Evolutionary conservation across 176 grass and related monocot species (phyloP), one percentile per base, ranked within the genome.

Genomic region (Aegilops speltoides): DNA sequence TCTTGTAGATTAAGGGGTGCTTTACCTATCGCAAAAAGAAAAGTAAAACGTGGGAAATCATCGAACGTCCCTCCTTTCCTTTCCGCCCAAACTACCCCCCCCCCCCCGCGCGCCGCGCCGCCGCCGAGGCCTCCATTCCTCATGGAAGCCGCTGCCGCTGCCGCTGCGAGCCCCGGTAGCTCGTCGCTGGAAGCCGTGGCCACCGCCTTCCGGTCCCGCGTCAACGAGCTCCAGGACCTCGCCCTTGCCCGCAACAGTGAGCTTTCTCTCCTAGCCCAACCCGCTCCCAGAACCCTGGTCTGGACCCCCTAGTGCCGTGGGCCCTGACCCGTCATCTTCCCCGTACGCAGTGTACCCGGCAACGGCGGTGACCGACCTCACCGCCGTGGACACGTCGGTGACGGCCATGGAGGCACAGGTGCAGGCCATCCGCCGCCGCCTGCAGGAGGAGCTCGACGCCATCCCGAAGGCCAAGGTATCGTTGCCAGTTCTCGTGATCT

Each of bases 381-480:
- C 86, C 5, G 81, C 92, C 76, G 84, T 98, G 19, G 90, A 98
- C 68, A 82, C 75, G 25, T 60, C 90, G 29, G 74, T 98, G 70
- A 95, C 86, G 72, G 85, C 96, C 28, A 88, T 98, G 93, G 96
- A 98, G 76, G 87, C 90, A 41, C 93, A 94, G 85, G 85, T 95
- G 75, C 63, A 92, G 76, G 88, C 76, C 40, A 91, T 98, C 84
- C 93, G 79, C 54, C 73, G 82, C 62, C 75, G 88, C 14, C 26
- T 98, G n/a, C 90, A 94, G 52, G 93, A 98, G 90, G 96, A 98
- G 89, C 69, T 80, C 48, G 87, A 83, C 37, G 90, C 84, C n/a
- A 94, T 98, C 77, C 96, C 96, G n/a, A 94, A 95, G 79, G 96
- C 91, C 63, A 98, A 98, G 91, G 96, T 98, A 80, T 13, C 63